Evolutionary conservation across 352 stramenopile genomes (phyloP).

Genomic region (Phytopythium oedochilum): DNA sequence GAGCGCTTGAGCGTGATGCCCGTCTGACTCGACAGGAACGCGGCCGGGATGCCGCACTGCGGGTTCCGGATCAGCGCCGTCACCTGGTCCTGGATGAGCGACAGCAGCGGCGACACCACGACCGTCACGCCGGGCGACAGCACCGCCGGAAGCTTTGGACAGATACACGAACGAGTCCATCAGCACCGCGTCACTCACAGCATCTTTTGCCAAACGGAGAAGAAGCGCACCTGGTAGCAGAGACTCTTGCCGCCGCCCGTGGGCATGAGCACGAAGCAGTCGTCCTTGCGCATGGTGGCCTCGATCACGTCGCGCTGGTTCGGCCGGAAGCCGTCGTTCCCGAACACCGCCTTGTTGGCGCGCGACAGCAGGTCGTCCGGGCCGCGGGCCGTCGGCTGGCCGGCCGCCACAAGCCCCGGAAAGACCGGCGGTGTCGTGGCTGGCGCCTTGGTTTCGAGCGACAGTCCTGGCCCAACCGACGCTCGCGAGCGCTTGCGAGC

Average conservation of each 20-base stretch:
- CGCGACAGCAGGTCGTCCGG: slow-evolving; percentile 32
- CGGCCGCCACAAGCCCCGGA: background rate
- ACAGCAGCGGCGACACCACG: slow-evolving; percentile 92
- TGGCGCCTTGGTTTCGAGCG: background rate
- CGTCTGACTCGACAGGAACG: slow-evolving; percentile 76
- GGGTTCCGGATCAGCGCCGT: slow-evolving; percentile 69
- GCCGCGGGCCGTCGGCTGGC: background rate
- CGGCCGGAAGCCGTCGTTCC: slow-evolving; percentile 81
- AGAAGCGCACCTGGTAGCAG: slow-evolving; percentile 91
- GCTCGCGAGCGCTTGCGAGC: slow-evolving; percentile 12
- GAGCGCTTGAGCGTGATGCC: slow-evolving; percentile 50
- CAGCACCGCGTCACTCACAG: background rate
- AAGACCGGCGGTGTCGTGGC: background rate
- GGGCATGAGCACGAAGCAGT: slow-evolving; percentile 95
- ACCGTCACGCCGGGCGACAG: slow-evolving; percentile 83
- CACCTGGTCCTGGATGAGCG: slow-evolving; percentile 94
- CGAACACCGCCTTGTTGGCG: slow-evolving; percentile 65
- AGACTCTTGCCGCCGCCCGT: slow-evolving; percentile 91
- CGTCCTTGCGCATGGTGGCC: slow-evolving; percentile 82
- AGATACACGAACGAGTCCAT: slow-evolving; percentile 9
- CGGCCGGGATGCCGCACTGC: slow-evolving; percentile 53
- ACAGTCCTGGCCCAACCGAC: background rate
- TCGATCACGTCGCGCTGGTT: slow-evolving; percentile 93
- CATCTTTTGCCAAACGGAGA: no score
- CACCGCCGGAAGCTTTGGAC: slow-evolving; percentile 54